Conservation (phyloP, 176 grass and related monocot genomes). For the Panicum miliaceum region DNA sequence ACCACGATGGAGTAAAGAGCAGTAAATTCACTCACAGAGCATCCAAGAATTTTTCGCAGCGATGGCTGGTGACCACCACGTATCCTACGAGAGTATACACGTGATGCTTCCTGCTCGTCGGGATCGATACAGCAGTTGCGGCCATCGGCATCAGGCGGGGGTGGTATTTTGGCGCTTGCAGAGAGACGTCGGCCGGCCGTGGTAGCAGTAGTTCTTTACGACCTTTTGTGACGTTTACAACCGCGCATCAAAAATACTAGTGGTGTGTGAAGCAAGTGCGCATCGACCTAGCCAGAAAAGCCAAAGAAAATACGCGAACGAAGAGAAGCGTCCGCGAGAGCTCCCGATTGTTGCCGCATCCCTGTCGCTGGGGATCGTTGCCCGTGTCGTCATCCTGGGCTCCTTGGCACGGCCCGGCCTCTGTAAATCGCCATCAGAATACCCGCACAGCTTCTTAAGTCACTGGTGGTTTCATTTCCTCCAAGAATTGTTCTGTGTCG, state of each 20-base stretch:
- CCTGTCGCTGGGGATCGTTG: background rate
- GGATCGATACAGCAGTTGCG: conserved; percentile 6
- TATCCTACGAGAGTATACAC: background rate
- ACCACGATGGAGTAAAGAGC: background rate
- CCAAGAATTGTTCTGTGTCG: background rate
- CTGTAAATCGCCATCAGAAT: conserved; percentile 24
- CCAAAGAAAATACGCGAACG: conserved; percentile 27
- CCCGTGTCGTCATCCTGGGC: background rate
- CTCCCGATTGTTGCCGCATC: conserved; percentile 20
- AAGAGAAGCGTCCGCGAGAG: background rate
- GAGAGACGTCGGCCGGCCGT: background rate
- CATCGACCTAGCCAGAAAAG: conserved; percentile 20
- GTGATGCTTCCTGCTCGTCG: background rate
- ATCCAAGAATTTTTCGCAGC: background rate
- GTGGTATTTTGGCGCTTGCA: conserved; percentile 17
- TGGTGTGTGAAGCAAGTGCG: background rate
- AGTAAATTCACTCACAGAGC: background rate
- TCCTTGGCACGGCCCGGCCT: background rate
- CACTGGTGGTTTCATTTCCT: background rate
- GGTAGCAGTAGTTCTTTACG: background rate
- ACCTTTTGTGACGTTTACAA: conserved; percentile 3
- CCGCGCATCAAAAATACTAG: background rate
- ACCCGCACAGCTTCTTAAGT: background rate
- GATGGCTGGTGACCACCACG: background rate
- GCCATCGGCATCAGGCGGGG: background rate